Evolutionary conservation across 2,329 filamentous ascomycete species (phyloP).

Genomic region (Phyllosticta ampelicida): DNA sequence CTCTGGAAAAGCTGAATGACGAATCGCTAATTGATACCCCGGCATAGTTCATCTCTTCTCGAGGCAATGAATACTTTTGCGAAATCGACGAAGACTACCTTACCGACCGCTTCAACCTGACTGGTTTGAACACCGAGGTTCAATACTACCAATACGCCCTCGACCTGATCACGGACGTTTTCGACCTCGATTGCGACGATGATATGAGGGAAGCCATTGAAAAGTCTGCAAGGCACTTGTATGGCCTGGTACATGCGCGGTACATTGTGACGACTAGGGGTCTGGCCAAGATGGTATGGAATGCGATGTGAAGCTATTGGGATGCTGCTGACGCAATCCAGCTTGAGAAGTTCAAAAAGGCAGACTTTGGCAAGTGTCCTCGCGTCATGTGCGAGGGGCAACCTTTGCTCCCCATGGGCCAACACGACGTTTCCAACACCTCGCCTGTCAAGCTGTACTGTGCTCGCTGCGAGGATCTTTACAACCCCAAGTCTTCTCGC

Average conservation of each 20-base stretch:
- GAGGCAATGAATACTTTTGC: conserved; percentile 98
- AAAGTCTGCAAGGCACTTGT: conserved; percentile 90
- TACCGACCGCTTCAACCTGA: conserved; percentile 95
- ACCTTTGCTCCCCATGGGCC: conserved; percentile 86
- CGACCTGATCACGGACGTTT: conserved; percentile 94
- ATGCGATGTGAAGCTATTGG: not conserved
- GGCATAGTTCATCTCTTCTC: conserved; percentile 94
- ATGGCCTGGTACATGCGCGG: conserved; percentile 88
- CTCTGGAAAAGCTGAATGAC: not conserved
- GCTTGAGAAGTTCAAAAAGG: conserved; percentile 98
- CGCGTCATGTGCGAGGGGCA: conserved; percentile 92
- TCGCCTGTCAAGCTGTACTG: conserved; percentile 97
- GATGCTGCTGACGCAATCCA: conserved; percentile 27
- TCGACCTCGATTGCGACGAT: conserved; percentile 97
- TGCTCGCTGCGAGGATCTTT: conserved; percentile 91
- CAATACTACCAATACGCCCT: conserved; percentile 99
- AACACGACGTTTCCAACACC: conserved; percentile 75
- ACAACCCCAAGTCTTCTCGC: conserved; percentile 95
- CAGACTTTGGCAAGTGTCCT: conserved; percentile 95
- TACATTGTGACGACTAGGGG: conserved; percentile 96
- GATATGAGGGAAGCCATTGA: conserved; percentile 97
- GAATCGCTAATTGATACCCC: not conserved
- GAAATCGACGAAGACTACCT: conserved; percentile 99
- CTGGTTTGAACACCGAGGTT: conserved; percentile 91
- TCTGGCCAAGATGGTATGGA: conserved; percentile 82